Percentiles rank a stretch among this genome's conserved stretches.
Conservation (phyloP, 2,329 filamentous ascomycete genomes). For the Sphaceloma murrayae region DNA sequence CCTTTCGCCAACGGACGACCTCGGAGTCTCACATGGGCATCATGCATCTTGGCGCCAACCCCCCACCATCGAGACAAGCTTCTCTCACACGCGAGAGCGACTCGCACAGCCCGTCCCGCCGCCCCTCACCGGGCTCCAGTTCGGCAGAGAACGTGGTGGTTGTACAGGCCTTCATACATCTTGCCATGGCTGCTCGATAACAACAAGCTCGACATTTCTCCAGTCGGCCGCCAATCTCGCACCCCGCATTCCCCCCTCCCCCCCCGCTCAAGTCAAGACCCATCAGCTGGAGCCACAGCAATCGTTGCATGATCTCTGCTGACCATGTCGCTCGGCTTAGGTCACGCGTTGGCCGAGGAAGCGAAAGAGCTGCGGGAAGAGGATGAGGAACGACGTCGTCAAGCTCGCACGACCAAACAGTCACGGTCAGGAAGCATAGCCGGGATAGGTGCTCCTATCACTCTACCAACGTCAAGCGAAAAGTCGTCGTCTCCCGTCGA, state of each 20-base stretch:
- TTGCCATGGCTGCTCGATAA: background rate
- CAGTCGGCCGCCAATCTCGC: too few species aligned
- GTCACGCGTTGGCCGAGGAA: slow-evolving; percentile 12
- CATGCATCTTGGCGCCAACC: background rate
- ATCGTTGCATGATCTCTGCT: background rate
- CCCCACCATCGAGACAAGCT: background rate
- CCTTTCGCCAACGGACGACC: slow-evolving; percentile 1
- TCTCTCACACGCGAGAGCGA: background rate
- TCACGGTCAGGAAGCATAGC: slow-evolving; percentile 5
- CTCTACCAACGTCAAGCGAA: background rate
- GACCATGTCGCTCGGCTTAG: slow-evolving; percentile 15
- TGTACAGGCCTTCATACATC: background rate
- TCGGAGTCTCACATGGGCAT: too few species aligned
- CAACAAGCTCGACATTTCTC: background rate
- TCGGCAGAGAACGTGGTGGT: background rate
- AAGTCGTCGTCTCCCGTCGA: slow-evolving; percentile 2
- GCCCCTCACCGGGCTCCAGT: background rate
- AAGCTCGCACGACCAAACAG: slow-evolving; percentile 10
- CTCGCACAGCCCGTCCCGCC: background rate
- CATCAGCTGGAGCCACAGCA: background rate
- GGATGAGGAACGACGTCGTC: slow-evolving; percentile 14
- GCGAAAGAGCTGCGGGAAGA: slow-evolving; percentile 19
- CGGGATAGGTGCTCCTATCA: slow-evolving; percentile 1
- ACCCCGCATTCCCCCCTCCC: background rate
- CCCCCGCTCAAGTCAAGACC: too few species aligned